Evolutionary conservation across 2,329 filamentous ascomycete genomes (phyloP), one percentile per base, ranked within the genome.

Genomic region (Colletotrichum salicis): DNA sequence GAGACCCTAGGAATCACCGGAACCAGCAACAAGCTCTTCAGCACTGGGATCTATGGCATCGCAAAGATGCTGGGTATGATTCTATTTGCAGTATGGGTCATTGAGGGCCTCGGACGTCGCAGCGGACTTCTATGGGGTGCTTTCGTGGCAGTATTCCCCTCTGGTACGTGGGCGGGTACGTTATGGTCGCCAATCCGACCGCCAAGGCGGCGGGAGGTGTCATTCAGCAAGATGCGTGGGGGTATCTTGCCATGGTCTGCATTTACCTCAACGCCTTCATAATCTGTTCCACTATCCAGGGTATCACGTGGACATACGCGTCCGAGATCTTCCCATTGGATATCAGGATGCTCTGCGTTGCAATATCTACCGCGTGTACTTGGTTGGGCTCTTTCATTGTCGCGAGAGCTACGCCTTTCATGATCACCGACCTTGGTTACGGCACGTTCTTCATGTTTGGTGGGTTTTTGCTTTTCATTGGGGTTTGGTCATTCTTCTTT

Each of bases 401-500:
- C 56, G 81, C 81, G 2, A 78, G 81, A 27, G 78, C 80, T 29
- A 82, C 80, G 0, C 82, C 82, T 0, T 83, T 83, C 69, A 84
- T 84, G 83, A 80, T 84, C 19, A 81, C 78, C 1, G 76, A 78
- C 4, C 77, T 84, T 0, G 80, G 81, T 0, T 88, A 86, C 73
- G 87, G 87, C 8, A 85, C 86, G 0, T 89, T 86, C 76, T 85
- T 89, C 68, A 84, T 88, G 78, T 89, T 88, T 73, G 86, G 84
- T 3, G 78, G 82, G 0, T 80, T 86, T 37, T 83, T 86, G 60
- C 79, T 87, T 15, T 73, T 80, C 31, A 84, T 86, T 73, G 81
- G 84, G 11, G 75, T 86, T 55, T 88, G 85, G 77, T 81, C 85
- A 3, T 83, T 82, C 65, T 86, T 87, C 78, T 85, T 86, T 59